Evolutionary conservation across 2,329 filamentous ascomycete species (phyloP), one percentile per base, ranked within the genome.

Genomic region (Hysterium pulicare): DNA sequence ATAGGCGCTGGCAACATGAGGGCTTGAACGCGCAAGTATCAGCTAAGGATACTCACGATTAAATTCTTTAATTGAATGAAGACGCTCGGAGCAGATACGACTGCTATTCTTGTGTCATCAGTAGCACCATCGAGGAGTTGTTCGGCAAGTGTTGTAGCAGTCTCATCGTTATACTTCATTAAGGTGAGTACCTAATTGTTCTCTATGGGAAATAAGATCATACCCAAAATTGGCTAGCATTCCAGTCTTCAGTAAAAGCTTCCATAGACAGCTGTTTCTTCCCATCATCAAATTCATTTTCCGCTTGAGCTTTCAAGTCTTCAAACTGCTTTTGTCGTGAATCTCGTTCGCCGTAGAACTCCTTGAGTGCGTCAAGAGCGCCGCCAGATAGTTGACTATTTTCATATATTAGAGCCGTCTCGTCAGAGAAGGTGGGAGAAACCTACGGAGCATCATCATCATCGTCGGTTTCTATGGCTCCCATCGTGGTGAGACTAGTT

Each of bases 151-250:
- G 73, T 58, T 2, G 64, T 73, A 0, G 87, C 87, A 19, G 86
- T 90, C 50, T 83, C 78, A 40, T 90, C 82, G 7, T 80, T 81
- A 61, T 88, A 89, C 83, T 85, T 36, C 5, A 9, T n/a, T 11
- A 7, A 6, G 10, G 37, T 41, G 21, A 50, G 33, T 31, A 33
- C 17, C 13, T 33, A 17, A 13, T 17, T 36, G 17, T 35, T 5
- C 15, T 20, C 22, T 24, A 24, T 23, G 24, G 22, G 24, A 31
- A 23, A 22, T 40, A 13, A 32, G 37, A 17, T 60, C 73, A 30
- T 72, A 87, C 83, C 87, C 87, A 93, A 58, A 93, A 93, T 67
- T 91, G 87, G 48, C 80, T 85, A 57, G 84, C 79, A 58, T 90
- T 87, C 87, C 87, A 93, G 64, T 91, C 84, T 66, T 91, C 87